These are phyloP conservation scores for Xylaria intraflava DNA, from an alignment of 495 filamentous ascomycete species.

Conservation along the genomic window DNA sequence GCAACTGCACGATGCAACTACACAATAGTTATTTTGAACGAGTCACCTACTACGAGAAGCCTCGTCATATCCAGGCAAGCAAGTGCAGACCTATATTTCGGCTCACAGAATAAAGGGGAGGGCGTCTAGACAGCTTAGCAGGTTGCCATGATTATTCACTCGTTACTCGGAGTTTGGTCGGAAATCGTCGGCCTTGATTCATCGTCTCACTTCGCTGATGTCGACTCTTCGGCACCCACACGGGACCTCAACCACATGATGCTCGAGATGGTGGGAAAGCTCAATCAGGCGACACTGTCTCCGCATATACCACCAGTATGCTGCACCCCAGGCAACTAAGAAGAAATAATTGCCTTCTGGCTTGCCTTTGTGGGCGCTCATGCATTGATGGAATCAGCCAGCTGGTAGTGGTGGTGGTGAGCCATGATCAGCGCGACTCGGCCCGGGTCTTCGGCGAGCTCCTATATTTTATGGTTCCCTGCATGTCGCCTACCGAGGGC, in stretches of 20 bases:
- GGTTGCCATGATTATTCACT: too few species aligned
- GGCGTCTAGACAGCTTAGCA: too few species aligned
- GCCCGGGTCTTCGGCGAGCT: neutral
- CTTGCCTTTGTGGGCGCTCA: too few species aligned
- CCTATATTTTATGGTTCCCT: neutral
- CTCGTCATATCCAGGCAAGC: too few species aligned
- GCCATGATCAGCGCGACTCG: neutral
- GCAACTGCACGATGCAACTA: too few species aligned
- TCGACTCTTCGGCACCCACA: neutral
- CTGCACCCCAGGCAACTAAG: neutral
- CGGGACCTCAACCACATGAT: neutral
- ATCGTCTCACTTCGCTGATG: neutral
- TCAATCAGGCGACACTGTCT: neutral
- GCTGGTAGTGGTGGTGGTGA: neutral
- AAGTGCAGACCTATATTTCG: too few species aligned
- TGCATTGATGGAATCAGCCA: too few species aligned
- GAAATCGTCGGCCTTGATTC: neutral
- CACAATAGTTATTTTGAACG: too few species aligned
- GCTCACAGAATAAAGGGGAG: too few species aligned
- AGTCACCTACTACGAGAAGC: too few species aligned
- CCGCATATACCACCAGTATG: neutral
- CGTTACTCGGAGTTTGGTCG: too few species aligned
- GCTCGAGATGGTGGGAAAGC: neutral
- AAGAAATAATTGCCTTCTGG: too few species aligned
- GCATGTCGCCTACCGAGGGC: constrained; percentile 1